Evolutionary conservation across 1,284 basidiomycete species (phyloP).

Genomic region (Cryptococcus jaspeensis): DNA sequence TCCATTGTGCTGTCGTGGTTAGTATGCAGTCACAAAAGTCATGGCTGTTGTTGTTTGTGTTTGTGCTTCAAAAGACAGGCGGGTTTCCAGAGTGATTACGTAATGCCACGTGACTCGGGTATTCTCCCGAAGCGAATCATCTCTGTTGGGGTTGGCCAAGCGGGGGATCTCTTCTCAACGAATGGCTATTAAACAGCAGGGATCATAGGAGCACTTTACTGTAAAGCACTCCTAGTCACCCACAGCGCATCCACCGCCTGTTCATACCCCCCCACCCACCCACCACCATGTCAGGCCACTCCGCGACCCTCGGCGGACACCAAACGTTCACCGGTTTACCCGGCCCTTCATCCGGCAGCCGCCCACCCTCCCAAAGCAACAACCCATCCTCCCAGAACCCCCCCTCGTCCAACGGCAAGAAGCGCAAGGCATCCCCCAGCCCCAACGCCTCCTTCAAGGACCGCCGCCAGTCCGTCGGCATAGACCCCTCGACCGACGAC

Average conservation of each 20-base stretch:
- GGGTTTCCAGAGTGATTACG: too few species aligned
- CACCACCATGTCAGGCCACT: not conserved
- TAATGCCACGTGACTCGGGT: too few species aligned
- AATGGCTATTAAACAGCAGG: too few species aligned
- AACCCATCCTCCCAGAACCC: not conserved
- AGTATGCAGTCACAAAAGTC: too few species aligned
- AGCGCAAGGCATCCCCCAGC: constrained; percentile 1
- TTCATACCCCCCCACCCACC: not conserved
- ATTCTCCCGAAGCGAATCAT: too few species aligned
- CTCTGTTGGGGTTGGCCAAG: too few species aligned
- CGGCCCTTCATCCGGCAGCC: not conserved
- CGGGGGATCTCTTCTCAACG: too few species aligned
- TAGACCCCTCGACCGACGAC: constrained; percentile 36
- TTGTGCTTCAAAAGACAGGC: too few species aligned
- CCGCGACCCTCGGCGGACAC: not conserved
- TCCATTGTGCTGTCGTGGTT: constrained; percentile 18
- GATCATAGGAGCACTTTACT: too few species aligned
- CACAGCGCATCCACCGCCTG: too few species aligned
- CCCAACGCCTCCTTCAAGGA: not conserved
- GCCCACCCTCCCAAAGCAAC: not conserved
- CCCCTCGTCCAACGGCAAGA: not conserved
- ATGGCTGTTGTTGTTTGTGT: too few species aligned
- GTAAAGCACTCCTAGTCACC: too few species aligned
- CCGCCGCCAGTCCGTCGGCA: constrained; percentile 15
- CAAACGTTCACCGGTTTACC: not conserved